Evolutionary conservation across 371 early-diverging fungal species (phyloP).

Genomic region (Apophysomyces elegans): DNA sequence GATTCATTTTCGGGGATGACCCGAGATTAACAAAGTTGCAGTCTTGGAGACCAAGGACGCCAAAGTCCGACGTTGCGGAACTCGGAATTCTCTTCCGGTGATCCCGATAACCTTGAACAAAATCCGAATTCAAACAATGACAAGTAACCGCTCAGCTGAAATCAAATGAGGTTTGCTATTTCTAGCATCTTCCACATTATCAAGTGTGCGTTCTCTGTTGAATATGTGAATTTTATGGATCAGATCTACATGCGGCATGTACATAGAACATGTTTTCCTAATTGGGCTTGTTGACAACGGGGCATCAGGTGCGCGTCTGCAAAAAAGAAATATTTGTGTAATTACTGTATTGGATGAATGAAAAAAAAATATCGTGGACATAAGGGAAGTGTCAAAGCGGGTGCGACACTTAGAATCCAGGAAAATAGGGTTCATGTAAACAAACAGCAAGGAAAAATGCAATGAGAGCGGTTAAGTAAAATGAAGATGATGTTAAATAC

Average conservation of each 20-base stretch:
- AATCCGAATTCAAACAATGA: not conserved
- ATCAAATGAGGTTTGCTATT: too few relatives aligned
- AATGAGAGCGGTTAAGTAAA: not conserved
- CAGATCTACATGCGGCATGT: not conserved
- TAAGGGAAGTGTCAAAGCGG: too few relatives aligned
- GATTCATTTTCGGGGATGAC: not conserved
- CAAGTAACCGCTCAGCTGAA: too few relatives aligned
- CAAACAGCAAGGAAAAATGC: not conserved
- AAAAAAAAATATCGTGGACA: too few relatives aligned
- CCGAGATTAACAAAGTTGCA: not conserved
- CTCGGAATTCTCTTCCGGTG: constrained; percentile 1
- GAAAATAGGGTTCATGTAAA: not conserved
- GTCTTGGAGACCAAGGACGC: not conserved
- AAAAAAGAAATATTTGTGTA: not conserved
- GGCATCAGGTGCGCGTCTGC: not conserved
- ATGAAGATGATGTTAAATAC: not conserved
- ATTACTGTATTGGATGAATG: too few relatives aligned
- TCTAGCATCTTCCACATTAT: too few relatives aligned
- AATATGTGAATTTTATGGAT: not conserved
- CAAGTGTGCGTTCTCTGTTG: too few relatives aligned
- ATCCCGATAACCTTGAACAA: constrained; percentile 6
- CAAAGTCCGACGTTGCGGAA: not conserved
- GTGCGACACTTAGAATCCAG: not conserved
- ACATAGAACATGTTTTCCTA: not conserved
- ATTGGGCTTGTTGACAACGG: not conserved